Percentiles rank a stretch among this genome's conserved stretches.
Conservation (phyloP, 148 eudicot genomes). For the Chenopodium berlandieri region DNA sequence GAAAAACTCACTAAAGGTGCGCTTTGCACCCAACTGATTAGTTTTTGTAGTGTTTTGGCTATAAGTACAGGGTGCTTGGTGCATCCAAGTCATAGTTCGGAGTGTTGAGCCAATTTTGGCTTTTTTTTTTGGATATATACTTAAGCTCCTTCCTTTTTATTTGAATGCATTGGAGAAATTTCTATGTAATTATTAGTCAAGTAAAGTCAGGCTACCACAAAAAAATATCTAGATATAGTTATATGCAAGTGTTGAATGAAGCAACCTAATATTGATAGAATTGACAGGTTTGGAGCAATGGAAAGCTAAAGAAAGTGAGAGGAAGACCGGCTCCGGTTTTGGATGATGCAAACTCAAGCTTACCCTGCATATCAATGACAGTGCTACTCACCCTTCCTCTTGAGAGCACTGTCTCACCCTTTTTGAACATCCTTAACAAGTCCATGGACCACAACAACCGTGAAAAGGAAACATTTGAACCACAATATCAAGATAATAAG, state of each 20-base stretch:
- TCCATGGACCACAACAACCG: not conserved
- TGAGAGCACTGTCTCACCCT: slow-evolving; percentile 59
- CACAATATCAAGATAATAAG: not conserved
- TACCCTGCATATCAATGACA: slow-evolving; percentile 46
- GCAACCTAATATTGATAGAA: not conserved
- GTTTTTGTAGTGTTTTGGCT: too few species aligned
- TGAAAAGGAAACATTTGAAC: not conserved
- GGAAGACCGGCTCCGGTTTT: slow-evolving; percentile 50
- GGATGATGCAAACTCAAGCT: not conserved
- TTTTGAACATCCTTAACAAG: not conserved
- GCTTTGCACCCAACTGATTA: too few species aligned
- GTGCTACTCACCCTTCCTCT: slow-evolving; percentile 64
- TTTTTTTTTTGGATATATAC: too few species aligned
- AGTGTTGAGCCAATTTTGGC: too few species aligned
- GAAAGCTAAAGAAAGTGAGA: slow-evolving; percentile 74
- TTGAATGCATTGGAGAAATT: too few species aligned
- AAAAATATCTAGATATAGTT: not conserved
- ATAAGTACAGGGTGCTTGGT: too few species aligned
- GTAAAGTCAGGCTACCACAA: too few species aligned
- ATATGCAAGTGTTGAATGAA: not conserved
- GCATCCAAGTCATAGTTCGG: too few species aligned
- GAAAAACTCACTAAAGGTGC: too few species aligned
- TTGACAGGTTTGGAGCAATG: slow-evolving; percentile 86
- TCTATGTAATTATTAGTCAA: too few species aligned
- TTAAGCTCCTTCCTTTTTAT: too few species aligned